Evolutionary conservation across 345 rosid species (phyloP).

Genomic region (Citrus hindsii): DNA sequence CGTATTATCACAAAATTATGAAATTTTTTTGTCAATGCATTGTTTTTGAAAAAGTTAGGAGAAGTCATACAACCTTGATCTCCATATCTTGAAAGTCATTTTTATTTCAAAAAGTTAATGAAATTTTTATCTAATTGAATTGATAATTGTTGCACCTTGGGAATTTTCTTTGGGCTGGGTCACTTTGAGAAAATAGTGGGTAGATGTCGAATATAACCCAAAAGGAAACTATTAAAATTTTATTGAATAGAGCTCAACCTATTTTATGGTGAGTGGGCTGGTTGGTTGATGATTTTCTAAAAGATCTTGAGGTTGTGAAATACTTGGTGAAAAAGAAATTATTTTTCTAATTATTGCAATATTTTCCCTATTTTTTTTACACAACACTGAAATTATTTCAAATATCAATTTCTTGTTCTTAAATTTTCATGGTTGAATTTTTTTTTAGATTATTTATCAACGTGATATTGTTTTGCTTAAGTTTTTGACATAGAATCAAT

Average conservation of each 20-base stretch:
- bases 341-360: background rate
- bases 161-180: background rate
- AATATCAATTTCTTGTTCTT: background rate
- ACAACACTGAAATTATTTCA: background rate
- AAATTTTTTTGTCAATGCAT: background rate
- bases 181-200: background rate
- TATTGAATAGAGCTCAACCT: background rate
- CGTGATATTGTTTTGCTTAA: too few relatives aligned
- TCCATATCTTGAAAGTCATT: background rate
- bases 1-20: background rate
- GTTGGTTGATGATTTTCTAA: background rate
- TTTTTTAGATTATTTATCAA: too few relatives aligned
- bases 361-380: background rate
- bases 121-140: background rate
- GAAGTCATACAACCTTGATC: background rate
- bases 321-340: background rate
- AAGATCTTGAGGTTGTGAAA: background rate
- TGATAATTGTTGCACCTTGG: background rate
- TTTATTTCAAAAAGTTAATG: background rate
- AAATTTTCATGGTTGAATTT: too few relatives aligned
- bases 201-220: background rate
- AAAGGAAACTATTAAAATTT: background rate
- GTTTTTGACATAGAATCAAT: too few relatives aligned
- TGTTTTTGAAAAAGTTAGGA: background rate
- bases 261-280: background rate